phyloP scores from a whole-genome alignment of 2,329 filamentous ascomycete genomes.

The Coniochaeta prunicola region DNA sequence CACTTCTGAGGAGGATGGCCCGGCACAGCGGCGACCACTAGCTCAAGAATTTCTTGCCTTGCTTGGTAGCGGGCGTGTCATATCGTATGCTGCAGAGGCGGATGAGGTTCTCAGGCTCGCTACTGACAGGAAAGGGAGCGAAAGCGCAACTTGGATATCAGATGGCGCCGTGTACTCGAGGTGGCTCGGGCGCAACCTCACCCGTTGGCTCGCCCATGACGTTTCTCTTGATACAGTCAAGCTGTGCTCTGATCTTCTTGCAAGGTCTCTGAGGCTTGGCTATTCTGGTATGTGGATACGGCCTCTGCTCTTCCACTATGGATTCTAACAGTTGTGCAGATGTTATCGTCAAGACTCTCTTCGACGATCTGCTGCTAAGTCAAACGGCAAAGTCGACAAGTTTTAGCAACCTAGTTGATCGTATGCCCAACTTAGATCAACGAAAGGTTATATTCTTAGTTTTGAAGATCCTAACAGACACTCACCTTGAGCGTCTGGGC shows the following conservation, averaged over 20 bases:
- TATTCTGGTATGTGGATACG: constrained; percentile 55
- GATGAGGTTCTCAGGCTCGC: constrained; percentile 37
- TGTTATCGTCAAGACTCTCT: constrained; percentile 26
- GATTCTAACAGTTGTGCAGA: constrained; percentile 26
- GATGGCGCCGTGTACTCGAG: constrained; percentile 56
- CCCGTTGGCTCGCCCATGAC: constrained; percentile 28
- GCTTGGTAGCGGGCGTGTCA: constrained; percentile 40
- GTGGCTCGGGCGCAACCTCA: constrained; percentile 66
- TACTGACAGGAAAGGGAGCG: constrained; percentile 14
- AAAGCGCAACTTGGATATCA: constrained; percentile 48
- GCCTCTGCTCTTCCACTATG: background rate
- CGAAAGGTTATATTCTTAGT: constrained; percentile 31
- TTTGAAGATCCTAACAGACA: constrained; percentile 37
- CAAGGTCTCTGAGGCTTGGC: constrained; percentile 61
- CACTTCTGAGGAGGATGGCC: constrained; percentile 8
- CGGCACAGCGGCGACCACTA: constrained; percentile 23
- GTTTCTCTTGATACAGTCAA: constrained; percentile 28
- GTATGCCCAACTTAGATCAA: constrained; percentile 34
- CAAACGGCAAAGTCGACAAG: constrained; percentile 17
- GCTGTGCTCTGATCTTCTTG: constrained; percentile 39
- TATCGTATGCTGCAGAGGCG: constrained; percentile 49
- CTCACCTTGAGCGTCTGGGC: constrained; percentile 29
- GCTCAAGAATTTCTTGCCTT: constrained; percentile 36
- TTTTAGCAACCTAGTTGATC: constrained; percentile 24
- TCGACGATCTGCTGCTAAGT: constrained; percentile 27